Percentiles rank a stretch among this genome's conserved stretches.
Evolutionary conservation across 2,329 filamentous ascomycete species (phyloP).

Genomic region (Fusarium fracticaudum): DNA sequence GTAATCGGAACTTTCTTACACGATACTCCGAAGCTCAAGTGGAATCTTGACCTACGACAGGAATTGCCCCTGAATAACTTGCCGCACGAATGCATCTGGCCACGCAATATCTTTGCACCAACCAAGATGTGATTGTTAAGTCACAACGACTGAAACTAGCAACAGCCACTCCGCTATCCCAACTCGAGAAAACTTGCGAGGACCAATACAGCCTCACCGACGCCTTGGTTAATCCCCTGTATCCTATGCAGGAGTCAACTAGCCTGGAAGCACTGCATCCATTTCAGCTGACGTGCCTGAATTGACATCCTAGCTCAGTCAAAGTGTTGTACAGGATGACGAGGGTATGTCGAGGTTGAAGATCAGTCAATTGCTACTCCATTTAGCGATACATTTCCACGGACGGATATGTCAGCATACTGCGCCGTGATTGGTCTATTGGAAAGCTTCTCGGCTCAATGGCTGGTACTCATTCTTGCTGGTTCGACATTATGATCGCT

Average conservation of each 20-base stretch:
- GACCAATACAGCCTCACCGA: slow-evolving; percentile 17
- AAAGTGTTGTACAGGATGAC: slow-evolving; percentile 33
- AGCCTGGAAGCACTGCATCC: slow-evolving; percentile 31
- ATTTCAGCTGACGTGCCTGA: slow-evolving; percentile 26
- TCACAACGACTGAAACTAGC: slow-evolving; percentile 18
- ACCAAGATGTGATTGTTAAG: slow-evolving; percentile 2
- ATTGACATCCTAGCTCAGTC: slow-evolving; percentile 16
- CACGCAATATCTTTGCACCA: slow-evolving; percentile 17
- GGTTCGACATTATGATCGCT: background rate
- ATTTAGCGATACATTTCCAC: background rate
- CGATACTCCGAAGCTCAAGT: slow-evolving; percentile 4
- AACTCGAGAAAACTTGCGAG: slow-evolving; percentile 3
- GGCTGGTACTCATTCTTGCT: accelerated
- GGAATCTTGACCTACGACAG: slow-evolving; percentile 21
- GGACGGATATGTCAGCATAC: background rate
- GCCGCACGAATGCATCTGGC: slow-evolving; percentile 17
- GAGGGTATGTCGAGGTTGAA: slow-evolving; percentile 10
- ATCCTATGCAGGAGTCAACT: slow-evolving; percentile 24
- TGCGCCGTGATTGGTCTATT: background rate
- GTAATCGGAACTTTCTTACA: background rate
- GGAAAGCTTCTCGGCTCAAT: background rate
- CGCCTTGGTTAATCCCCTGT: slow-evolving; percentile 19
- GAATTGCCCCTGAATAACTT: slow-evolving; percentile 15
- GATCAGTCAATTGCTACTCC: background rate
- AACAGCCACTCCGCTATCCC: slow-evolving; percentile 39